Base-by-base conservation (phyloP, 768 basidiomycete species). In the Suillus subalutaceus region DNA sequence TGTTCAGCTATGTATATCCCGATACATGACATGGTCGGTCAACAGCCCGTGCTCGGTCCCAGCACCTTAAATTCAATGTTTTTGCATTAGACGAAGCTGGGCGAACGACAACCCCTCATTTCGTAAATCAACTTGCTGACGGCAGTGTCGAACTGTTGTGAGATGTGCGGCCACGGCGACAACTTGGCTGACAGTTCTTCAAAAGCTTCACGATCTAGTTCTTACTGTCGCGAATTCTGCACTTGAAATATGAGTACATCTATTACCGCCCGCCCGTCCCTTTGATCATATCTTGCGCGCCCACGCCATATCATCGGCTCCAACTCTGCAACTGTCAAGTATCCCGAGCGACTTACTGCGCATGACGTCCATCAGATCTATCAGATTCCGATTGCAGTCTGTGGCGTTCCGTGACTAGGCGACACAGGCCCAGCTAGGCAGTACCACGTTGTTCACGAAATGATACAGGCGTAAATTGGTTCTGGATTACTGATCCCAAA, bases 41-140 rank as follows among this genome's bases (percentile, higher is more conserved):
- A 46, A n/a, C 9, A 55, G 16, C 82, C 18, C 8, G 8, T 16
- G 10, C 20, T 46, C 44, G 9, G 20, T n/a, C 46, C 46, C 20
- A 10, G 1, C 20, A 4, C 44, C 10, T n/a, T 4, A 46, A 10
- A 9, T 9, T n/a, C 44, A 4, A 4, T 46, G 44, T 10, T n/a
- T 9, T 10, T 3, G 12, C 9, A n/a, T 46, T 46, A 10, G 10
- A n/a, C 46, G 10, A 48, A 48, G n/a, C 5, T 48, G n/a, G 20
- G 10, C 30, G 81, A 84, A 55, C 85, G 61, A 85, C 88, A 23
- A 32, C 86, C 87, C 18, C 72, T 73, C 37, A 83, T 85, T 48
- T 87, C 55, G 55, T 9, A 57, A 57, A 57, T 89, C 73, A 87
- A 85, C 72, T 2, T n/a, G n/a, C n/a, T n/a, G 78, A 37, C 80